Conservation (phyloP, 495 filamentous ascomycete species). For the Xylaria sp. region DNA sequence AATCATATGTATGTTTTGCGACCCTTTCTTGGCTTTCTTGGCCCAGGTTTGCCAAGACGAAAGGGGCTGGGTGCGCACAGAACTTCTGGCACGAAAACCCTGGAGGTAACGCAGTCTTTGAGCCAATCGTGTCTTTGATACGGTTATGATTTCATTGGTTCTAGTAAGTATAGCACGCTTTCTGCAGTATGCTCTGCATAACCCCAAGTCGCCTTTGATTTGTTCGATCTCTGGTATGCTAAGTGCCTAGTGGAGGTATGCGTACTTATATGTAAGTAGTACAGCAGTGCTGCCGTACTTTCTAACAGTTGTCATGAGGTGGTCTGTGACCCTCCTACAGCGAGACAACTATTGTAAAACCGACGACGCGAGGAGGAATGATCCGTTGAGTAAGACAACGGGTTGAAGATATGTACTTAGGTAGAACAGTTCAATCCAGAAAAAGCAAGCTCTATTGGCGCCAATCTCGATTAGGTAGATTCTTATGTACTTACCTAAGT, state of each 20-base stretch:
- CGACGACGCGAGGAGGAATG: neutral
- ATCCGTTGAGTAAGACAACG: neutral
- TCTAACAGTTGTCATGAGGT: constrained; percentile 1
- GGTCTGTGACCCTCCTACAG: neutral
- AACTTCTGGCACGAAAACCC: neutral
- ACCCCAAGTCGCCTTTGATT: constrained; percentile 18
- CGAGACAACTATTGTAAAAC: neutral
- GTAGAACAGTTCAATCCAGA: neutral
- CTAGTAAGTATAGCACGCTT: neutral
- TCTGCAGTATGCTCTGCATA: constrained; percentile 22
- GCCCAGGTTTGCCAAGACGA: constrained; percentile 19
- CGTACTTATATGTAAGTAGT: neutral
- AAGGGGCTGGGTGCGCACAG: neutral
- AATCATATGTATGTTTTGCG: constrained; percentile 4
- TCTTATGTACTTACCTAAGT: neutral
- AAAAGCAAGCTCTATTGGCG: neutral
- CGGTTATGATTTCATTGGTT: constrained; percentile 19
- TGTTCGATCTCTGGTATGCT: constrained; percentile 1
- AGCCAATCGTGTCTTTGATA: constrained; percentile 17
- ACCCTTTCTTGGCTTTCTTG: constrained; percentile 20
- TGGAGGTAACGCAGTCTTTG: neutral
- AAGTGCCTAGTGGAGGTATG: constrained; percentile 3
- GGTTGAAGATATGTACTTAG: neutral
- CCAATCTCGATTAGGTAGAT: neutral
- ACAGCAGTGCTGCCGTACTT: constrained; percentile 26